Base-by-base conservation (phyloP, 2,329 filamentous ascomycete genomes). In the Escovopsis sp. region DNA sequence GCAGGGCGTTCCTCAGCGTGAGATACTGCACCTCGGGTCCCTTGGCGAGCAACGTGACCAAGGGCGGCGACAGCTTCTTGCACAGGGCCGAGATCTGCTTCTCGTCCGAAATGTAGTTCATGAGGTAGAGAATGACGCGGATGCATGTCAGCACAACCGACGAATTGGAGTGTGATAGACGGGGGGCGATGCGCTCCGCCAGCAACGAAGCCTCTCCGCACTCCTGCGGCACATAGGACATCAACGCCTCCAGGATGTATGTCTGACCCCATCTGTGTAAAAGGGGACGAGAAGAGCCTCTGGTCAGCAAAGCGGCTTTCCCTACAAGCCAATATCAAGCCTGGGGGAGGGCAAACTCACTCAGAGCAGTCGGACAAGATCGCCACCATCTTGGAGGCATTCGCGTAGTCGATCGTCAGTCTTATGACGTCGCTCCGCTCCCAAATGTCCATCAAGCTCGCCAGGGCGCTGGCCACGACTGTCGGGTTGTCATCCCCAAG, bases 11-110 rank as follows among this genome's bases (percentile, higher is more conserved):
- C 48, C 91, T 75, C 15, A 98, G 72, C 0, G 91, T 91, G 6
- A 98, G 73, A 57, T 98, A 98, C 60, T 98, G 91, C n/a, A 98
- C 91, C 59, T 98, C 91, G 1, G 91, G 86, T 0, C 89, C 89
- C 64, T 98, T 98, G 41, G 89, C 91, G 23, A 98, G 73, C 8
- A 98, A 71, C 1, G 91, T 98, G 30, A 98, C 89, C 4, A 98
- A 72, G 3, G 91, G 91, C 12, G 91, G 91, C 6, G 91, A 96
- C 10, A 98, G 72, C 63, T 96, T 98, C 53, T 84, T 80, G 62
- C 87, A 95, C 34, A 98, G 68, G 2, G 80, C 77, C 4, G 84
- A 80, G 48, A 95, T 85, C 51, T 93, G 84, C 63, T 85, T 91
- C 57, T 91, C 77, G 53, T 94, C 88, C 41, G 82, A 74, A 54